Evolutionary conservation across 495 filamentous ascomycete genomes (phyloP), one percentile per base, ranked within the genome.

Genomic region (Penicillium robsamsonii): DNA sequence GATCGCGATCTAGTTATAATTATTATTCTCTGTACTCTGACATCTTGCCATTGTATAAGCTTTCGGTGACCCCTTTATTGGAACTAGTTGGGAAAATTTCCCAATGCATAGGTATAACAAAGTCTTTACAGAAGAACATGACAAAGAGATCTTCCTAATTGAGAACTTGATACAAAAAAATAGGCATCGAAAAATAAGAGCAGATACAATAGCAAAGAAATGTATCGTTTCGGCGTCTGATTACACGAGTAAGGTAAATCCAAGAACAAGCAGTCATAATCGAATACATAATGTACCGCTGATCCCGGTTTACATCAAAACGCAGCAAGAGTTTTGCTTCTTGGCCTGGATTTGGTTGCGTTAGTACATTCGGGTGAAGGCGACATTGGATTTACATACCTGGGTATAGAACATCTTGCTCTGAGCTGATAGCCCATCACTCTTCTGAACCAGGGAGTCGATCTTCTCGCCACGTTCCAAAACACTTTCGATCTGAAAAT

Each of bases 371-470:
- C 27, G 8, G 15, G 5, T 5, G 27, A 4, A n/a, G 5, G n/a
- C 20, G 29, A 7, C 3, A 13, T 18, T 42, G 5, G 20, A 22
- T 31, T n/a, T 15, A 12, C 67, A 50, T 64, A 90, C 88, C 79
- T 83, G 81, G 20, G 80, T 89, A 73, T 97, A 98, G 71, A 97
- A 98, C 87, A 93, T 91, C 82, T 96, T 97, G 70, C 89, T 94
- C 80, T 92, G 88, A 46, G 83, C 80, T 72, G 90, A 93, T 57
- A 96, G 70, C 10, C 88, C 90, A 60, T 92, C 89, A 65, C 87
- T 92, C 84, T 96, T 96, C 53, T 83, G 83, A 38, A 96, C 91
- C 61, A 96, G 72, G 60, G 86, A 87, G 70, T 96, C 91, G 56
- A 96, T 89, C 82, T 96, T 96, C 81, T 94, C 90, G 30, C 75